Conservation (phyloP, 139 green algal species). For the Gonium pectorale region DNA sequence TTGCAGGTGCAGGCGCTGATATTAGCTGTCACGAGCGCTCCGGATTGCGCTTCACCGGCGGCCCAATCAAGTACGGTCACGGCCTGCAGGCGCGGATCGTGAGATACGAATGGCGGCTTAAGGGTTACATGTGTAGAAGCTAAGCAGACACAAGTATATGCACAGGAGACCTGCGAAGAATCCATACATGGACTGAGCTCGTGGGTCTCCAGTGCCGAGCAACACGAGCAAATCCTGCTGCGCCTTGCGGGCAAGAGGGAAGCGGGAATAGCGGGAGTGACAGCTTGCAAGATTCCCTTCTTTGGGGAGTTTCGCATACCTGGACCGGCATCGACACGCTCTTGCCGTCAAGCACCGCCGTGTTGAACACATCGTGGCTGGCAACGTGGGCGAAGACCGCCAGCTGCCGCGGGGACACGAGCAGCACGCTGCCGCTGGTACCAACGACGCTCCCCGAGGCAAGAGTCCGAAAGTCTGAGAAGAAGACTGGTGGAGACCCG, state of each 20-base stretch:
- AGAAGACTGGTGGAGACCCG: not conserved
- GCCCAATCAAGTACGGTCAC: slow-evolving; percentile 12
- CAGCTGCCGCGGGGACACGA: not conserved
- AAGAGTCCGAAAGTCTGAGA: not conserved
- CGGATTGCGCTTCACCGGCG: no score
- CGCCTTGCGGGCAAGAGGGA: no score
- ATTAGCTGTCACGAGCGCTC: no score
- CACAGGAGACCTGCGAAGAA: no score
- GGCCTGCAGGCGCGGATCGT: not conserved
- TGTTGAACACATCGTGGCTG: slow-evolving; percentile 63
- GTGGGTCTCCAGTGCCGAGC: no score
- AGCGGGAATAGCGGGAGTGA: no score
- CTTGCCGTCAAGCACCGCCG: slow-evolving; percentile 36
- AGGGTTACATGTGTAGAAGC: no score
- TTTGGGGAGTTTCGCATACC: not conserved
- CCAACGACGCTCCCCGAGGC: not conserved
- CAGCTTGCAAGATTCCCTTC: no score
- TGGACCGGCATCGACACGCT: slow-evolving; percentile 20
- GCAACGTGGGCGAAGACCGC: slow-evolving; percentile 46
- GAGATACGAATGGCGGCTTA: no score
- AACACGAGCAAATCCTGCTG: no score
- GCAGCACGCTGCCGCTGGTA: not conserved
- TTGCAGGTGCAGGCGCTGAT: slow-evolving; percentile 12
- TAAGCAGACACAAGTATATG: no score
- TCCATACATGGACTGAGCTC: no score